These are phyloP conservation scores for Mucor circinelloides DNA, from an alignment of 371 early-diverging fungal species.

Conservation along the genomic window DNA sequence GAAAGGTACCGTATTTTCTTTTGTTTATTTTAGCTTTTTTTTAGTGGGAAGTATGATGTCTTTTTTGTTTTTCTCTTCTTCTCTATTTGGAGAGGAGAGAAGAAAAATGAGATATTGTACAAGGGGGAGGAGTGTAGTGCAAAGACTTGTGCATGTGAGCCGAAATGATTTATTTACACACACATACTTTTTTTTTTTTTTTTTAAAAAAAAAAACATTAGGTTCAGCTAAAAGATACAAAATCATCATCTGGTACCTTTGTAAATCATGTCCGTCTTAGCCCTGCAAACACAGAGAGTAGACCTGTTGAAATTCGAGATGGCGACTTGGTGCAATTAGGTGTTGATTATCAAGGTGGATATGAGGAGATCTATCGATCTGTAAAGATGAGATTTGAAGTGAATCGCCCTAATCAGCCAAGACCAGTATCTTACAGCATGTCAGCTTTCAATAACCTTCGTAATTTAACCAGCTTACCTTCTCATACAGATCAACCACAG, in stretches of 20 bases:
- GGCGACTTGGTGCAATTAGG: conserved; percentile 94
- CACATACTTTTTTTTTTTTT: neutral
- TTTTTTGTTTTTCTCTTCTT: neutral
- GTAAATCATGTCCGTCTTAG: conserved; percentile 90
- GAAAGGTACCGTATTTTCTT: conserved; percentile 64
- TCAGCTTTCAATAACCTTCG: conserved; percentile 36
- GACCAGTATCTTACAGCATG: conserved; percentile 26
- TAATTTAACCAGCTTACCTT: conserved; percentile 13
- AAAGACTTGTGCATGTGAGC: conserved; percentile 16
- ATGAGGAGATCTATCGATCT: conserved; percentile 68
- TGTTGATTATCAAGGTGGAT: conserved; percentile 94
- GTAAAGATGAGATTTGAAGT: conserved; percentile 84
- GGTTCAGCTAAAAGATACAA: conserved; percentile 67
- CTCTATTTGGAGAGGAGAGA: neutral
- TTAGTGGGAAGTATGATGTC: conserved; percentile 1
- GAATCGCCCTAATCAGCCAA: conserved; percentile 52
- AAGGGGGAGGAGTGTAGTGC: conserved; percentile 8
- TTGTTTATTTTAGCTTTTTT: neutral
- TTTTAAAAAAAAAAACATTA: no score
- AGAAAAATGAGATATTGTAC: neutral
- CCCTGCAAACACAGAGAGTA: conserved; percentile 84
- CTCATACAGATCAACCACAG: neutral
- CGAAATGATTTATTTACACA: conserved; percentile 5
- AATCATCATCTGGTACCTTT: conserved; percentile 95
- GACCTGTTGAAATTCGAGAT: conserved; percentile 81